Evolutionary conservation across 352 stramenopile species (phyloP).

Genomic region (Globisporangium yorkense): DNA sequence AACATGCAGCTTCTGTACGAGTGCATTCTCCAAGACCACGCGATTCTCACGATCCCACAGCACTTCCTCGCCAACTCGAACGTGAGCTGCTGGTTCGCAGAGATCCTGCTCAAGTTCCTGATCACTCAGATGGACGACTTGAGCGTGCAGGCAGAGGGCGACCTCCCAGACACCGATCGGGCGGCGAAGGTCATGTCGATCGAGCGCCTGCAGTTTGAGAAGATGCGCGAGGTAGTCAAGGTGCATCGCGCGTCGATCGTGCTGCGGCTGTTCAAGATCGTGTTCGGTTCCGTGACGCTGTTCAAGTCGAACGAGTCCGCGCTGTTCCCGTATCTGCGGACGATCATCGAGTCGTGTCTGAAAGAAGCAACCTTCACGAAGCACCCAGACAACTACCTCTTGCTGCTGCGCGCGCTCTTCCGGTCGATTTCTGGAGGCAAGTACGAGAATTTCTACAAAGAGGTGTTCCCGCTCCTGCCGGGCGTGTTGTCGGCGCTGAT

Average conservation of each 20-base stretch:
- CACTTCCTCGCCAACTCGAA: constrained; percentile 94
- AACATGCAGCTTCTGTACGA: constrained; percentile 91
- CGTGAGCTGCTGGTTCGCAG: constrained; percentile 91
- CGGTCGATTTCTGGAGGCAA: constrained; percentile 95
- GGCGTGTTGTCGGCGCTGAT: constrained; percentile 92
- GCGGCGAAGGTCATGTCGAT: constrained; percentile 74
- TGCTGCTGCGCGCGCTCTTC: constrained; percentile 93
- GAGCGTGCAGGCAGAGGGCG: constrained; percentile 70
- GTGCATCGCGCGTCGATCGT: constrained; percentile 83
- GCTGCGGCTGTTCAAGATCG: constrained; percentile 92
- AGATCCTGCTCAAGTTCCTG: constrained; percentile 94
- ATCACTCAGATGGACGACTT: constrained; percentile 93
- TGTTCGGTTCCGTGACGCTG: constrained; percentile 94
- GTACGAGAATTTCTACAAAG: constrained; percentile 98
- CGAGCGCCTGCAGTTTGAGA: constrained; percentile 67
- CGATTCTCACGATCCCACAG: constrained; percentile 92
- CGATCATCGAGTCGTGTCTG: constrained; percentile 92
- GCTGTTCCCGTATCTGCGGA: constrained; percentile 91
- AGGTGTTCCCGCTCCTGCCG: constrained; percentile 93
- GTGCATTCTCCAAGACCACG: constrained; percentile 91
- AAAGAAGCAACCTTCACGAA: constrained; percentile 87
- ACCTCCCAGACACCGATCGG: constrained; percentile 73
- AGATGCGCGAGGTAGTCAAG: constrained; percentile 64
- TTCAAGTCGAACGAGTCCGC: constrained; percentile 96
- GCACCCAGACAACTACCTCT: constrained; percentile 93